Percentiles rank a stretch among this genome's conserved stretches.
These are phyloP conservation scores for Sclerotinia spermophila DNA, from an alignment of 2,329 filamentous ascomycete genomes.

Conservation along the genomic window DNA sequence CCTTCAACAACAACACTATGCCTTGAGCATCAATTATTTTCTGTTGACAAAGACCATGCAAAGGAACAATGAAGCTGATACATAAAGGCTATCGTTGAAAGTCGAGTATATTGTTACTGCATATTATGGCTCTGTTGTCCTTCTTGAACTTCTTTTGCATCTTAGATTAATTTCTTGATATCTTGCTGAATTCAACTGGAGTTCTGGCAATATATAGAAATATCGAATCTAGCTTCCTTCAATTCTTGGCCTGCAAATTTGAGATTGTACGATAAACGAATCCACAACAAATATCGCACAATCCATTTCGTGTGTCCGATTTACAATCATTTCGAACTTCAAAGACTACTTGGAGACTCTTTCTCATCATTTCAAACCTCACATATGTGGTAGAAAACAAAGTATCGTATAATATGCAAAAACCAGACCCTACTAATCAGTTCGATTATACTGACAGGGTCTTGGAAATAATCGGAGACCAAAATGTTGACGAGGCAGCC, in stretches of 20 bases:
- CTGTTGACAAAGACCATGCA: background rate
- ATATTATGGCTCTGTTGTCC: background rate
- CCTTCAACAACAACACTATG: background rate
- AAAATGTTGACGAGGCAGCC: background rate
- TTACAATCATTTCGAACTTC: background rate
- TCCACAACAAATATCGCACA: background rate
- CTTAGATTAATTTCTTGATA: background rate
- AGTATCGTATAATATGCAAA: background rate
- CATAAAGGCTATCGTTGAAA: background rate
- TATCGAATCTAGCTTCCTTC: background rate
- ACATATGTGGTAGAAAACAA: background rate
- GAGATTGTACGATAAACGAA: background rate
- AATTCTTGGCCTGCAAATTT: no score
- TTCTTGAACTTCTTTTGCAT: background rate
- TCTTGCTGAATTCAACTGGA: background rate
- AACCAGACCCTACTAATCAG: no score
- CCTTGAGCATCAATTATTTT: constrained; percentile 6
- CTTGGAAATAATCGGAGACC: background rate
- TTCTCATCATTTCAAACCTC: background rate
- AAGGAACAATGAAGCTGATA: background rate
- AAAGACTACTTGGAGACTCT: background rate
- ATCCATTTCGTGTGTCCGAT: background rate
- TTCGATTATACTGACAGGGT: background rate
- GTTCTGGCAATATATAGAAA: background rate
- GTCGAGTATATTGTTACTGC: background rate